phyloP scores from a whole-genome alignment of 305 asterid genomes.

The Caryopteris hybrid region DNA sequence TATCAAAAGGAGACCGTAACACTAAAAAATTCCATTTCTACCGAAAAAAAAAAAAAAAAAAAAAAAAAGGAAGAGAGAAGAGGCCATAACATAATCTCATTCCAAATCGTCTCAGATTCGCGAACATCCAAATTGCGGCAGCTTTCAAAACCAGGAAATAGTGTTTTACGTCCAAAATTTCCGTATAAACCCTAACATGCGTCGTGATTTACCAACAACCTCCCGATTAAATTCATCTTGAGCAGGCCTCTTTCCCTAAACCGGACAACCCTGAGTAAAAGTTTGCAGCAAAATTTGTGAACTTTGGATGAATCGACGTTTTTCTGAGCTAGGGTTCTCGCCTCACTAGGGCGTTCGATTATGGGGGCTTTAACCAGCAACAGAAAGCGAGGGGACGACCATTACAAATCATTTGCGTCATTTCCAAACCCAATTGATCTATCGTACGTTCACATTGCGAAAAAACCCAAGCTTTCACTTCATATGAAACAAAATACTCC shows the following conservation, averaged over 20 bases:
- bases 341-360: not conserved
- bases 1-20: no score
- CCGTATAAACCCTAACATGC: slow-evolving; percentile 8
- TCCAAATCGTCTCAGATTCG: not conserved
- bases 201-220: not conserved
- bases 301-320: slow-evolving; percentile 19
- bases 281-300: not conserved
- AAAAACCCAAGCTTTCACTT: slow-evolving; percentile 35
- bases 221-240: not conserved
- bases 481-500: slow-evolving; percentile 14
- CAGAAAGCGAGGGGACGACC: slow-evolving; percentile 49
- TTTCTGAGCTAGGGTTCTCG: slow-evolving; percentile 13
- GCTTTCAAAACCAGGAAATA: not conserved
- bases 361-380: slow-evolving; percentile 61
- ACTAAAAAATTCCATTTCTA: no score
- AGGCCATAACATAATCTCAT: no score
- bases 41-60: no score
- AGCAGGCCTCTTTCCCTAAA: not conserved
- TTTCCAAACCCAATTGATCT: slow-evolving; percentile 20
- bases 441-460: slow-evolving; percentile 34
- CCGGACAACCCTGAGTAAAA: not conserved
- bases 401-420: slow-evolving; percentile 20
- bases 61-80: no score
- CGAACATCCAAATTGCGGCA: no score
- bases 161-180: not conserved